Evolutionary conservation across 2,329 filamentous ascomycete genomes (phyloP).

Genomic region (Verticillium alfalfae): DNA sequence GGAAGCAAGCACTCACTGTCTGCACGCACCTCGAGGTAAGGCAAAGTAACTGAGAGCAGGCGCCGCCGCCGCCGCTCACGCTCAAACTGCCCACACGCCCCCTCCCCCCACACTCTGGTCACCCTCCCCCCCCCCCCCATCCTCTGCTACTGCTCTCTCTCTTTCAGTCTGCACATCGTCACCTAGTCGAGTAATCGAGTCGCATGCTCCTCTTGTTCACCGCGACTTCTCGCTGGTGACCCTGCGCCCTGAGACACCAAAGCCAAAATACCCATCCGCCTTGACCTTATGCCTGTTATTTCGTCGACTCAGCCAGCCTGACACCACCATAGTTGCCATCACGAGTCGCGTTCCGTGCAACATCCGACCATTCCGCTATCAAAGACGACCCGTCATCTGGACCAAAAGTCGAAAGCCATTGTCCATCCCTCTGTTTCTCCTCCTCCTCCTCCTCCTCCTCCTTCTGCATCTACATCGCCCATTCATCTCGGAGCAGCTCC

Average conservation of each 20-base stretch:
- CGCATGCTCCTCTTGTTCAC: conserved; percentile 4
- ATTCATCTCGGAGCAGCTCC: not conserved
- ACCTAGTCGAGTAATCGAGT: not conserved
- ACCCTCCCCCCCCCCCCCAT: not conserved
- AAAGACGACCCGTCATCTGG: not conserved
- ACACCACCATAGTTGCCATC: not conserved
- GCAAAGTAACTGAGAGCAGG: not conserved
- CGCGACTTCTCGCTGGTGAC: conserved; percentile 6
- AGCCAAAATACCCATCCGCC: not conserved
- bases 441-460: not conserved
- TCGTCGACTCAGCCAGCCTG: not conserved
- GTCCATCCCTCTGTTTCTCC: not conserved
- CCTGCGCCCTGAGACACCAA: not conserved
- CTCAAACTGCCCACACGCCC: not conserved
- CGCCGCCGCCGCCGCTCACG: too few relatives aligned
- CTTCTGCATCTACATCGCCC: not conserved
- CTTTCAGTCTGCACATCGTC: not conserved
- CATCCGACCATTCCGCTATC: not conserved
- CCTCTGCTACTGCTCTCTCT: not conserved
- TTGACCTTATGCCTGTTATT: not conserved
- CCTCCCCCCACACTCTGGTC: not conserved
- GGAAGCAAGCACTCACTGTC: not conserved
- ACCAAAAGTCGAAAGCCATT: not conserved
- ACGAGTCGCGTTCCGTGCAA: not conserved
- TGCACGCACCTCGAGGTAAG: not conserved